Conservation (phyloP, 495 filamentous ascomycete species). For the Aspergillus bridgeri region DNA sequence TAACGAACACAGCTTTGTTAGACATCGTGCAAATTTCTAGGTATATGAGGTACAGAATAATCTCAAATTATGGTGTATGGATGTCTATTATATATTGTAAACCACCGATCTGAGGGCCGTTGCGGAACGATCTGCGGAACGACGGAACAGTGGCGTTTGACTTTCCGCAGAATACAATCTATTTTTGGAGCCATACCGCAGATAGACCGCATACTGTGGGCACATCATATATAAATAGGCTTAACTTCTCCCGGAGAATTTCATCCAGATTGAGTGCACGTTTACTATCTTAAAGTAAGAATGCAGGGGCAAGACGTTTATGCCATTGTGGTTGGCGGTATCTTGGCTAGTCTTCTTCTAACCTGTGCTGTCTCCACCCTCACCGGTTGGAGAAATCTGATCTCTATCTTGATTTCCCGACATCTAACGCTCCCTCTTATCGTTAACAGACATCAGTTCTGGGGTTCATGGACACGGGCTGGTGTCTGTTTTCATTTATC, state of each 20-base stretch:
- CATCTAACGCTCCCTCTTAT: slow-evolving; percentile 19
- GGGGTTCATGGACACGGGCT: slow-evolving; percentile 20
- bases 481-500: slow-evolving; percentile 13
- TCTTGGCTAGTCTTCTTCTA: slow-evolving; percentile 15
- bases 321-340: slow-evolving; percentile 17
- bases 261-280: slow-evolving; percentile 3
- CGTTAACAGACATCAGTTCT: slow-evolving; percentile 13
- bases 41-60: background rate
- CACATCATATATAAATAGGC: background rate
- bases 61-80: background rate
- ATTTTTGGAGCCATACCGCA: background rate
- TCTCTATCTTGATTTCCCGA: slow-evolving; percentile 14
- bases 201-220: background rate
- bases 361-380: slow-evolving; percentile 10
- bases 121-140: background rate
- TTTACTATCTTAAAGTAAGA: slow-evolving; percentile 6
- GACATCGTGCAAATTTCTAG: slow-evolving; percentile 3
- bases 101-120: background rate
- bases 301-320: slow-evolving; percentile 17
- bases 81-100: slow-evolving; percentile 1
- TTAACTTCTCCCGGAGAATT: background rate
- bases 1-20: slow-evolving; percentile 10
- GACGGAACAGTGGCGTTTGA: background rate
- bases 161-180: background rate
- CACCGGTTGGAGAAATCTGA: slow-evolving; percentile 7